A percentile compares a stretch with the other conserved stretches of the same genome.
Conservation (phyloP, 2,329 filamentous ascomycete genomes). For the Trichoderma guizhouense region DNA sequence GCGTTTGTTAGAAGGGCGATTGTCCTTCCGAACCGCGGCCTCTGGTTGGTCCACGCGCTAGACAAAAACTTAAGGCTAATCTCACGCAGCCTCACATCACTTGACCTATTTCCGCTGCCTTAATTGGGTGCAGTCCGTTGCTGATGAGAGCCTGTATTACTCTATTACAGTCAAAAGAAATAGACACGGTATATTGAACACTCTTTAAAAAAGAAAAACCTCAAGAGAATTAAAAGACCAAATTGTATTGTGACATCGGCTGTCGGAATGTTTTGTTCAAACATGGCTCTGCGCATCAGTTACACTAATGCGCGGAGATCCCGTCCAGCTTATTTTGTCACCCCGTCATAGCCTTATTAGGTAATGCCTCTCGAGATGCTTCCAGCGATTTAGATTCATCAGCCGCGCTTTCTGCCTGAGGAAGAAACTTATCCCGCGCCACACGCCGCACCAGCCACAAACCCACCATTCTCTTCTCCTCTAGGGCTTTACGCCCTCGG, state of each 20-base stretch:
- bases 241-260: background rate
- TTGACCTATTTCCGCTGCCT: slow-evolving; percentile 1
- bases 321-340: slow-evolving; percentile 15
- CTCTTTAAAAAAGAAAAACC: rapidly evolving
- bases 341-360: background rate
- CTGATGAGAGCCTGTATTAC: background rate
- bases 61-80: slow-evolving; percentile 24
- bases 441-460: slow-evolving; percentile 9
- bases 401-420: slow-evolving; percentile 21
- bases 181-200: no score
- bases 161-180: background rate
- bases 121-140: background rate
- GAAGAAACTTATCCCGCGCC: slow-evolving; percentile 13
- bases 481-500: slow-evolving; percentile 40
- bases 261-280: background rate
- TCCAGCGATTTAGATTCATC: background rate
- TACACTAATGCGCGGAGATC: background rate
- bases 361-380: background rate
- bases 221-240: background rate
- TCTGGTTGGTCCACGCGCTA: slow-evolving; percentile 29
- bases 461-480: slow-evolving; percentile 22
- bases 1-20: slow-evolving; percentile 26
- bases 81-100: slow-evolving; percentile 16
- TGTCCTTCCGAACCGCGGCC: slow-evolving; percentile 27
- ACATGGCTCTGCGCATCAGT: background rate